phyloP scores from a whole-genome alignment of 345 rosid genomes.

The Hirschfeldia incana region DNA sequence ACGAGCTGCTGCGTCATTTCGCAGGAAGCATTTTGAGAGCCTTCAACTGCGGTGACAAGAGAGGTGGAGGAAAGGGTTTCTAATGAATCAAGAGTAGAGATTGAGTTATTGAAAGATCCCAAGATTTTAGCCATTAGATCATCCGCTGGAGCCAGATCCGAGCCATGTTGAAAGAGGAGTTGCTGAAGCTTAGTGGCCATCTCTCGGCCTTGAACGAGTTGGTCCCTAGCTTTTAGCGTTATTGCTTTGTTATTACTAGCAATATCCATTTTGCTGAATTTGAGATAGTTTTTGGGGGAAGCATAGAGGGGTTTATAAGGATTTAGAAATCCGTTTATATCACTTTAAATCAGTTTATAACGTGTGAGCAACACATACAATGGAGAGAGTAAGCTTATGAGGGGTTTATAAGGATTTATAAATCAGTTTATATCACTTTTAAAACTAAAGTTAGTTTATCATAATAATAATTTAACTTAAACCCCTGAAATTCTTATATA shows the following conservation, averaged over 20 bases:
- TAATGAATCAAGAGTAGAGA: conserved; percentile 40
- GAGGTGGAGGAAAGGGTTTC: conserved; percentile 28
- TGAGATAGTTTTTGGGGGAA: not conserved
- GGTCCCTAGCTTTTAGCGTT: conserved; percentile 33
- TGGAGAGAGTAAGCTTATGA: too few species aligned
- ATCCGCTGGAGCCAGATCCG: not conserved
- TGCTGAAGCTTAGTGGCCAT: conserved; percentile 49
- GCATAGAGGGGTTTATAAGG: too few species aligned
- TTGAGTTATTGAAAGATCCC: conserved; percentile 44
- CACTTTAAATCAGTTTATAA: too few species aligned
- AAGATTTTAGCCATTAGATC: conserved; percentile 53
- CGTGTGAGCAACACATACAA: too few species aligned
- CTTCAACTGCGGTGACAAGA: conserved; percentile 20
- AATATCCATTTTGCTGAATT: conserved; percentile 20
- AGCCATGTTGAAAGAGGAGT: conserved; percentile 36
- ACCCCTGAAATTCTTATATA: too few species aligned
- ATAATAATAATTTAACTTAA: too few species aligned
- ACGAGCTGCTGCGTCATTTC: conserved; percentile 24
- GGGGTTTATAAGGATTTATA: too few species aligned
- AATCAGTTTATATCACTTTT: too few species aligned
- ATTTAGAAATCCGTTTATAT: too few species aligned
- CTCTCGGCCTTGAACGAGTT: conserved; percentile 52
- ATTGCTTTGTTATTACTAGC: conserved; percentile 3
- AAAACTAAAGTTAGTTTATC: too few species aligned
- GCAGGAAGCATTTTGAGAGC: conserved; percentile 40